Evolutionary conservation across 441 rosid species (phyloP), one percentile per base, ranked within the genome.

Genomic region (Isatis lusitanica): DNA sequence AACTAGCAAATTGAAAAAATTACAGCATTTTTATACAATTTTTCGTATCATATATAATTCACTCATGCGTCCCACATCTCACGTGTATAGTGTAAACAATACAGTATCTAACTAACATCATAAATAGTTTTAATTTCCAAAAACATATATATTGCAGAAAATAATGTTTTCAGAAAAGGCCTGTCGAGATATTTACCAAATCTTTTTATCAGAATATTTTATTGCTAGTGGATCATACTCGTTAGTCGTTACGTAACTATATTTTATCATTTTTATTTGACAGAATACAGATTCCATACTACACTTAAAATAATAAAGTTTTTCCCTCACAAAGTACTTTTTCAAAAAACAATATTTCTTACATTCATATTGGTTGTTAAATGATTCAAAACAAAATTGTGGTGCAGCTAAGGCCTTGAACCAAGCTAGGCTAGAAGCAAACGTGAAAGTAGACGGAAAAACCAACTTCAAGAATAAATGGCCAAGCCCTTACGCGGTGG

Each of bases 381-480:
- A n/a, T n/a, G n/a, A n/a, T n/a, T n/a, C n/a, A n/a, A n/a, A 50
- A 9, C 16, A 43, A 61, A 6, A 26, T 66, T 61, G 57, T 73
- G 30, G 33, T 56, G 71, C 88, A 93, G 98, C 81, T 2, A 86
- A 87, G 76, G 97, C 96, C 6, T 62, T 94, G 15, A 94, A 94
- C 76, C 85, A 85, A 74, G 98, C 93, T 43, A 85, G 97, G 66
- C 53, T 94, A 18, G 99, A 94, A 68, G 99, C 99, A 11, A 89
- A 88, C 24, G 82, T 91, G 28, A 88, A 80, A 70, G 85, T 78
- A 4, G 53, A 70, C 39, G 99, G 97, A 47, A 83, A 76, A 21
- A 75, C 71, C 1, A 81, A 57, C 43, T 79, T 78, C 74, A 77
- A 79, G 66, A 86, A 87, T 52, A 92, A 88, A 82, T 92, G 94